Base-by-base conservation (phyloP, 371 early-diverging fungal species). In the Conidiobolus incongruus region DNA sequence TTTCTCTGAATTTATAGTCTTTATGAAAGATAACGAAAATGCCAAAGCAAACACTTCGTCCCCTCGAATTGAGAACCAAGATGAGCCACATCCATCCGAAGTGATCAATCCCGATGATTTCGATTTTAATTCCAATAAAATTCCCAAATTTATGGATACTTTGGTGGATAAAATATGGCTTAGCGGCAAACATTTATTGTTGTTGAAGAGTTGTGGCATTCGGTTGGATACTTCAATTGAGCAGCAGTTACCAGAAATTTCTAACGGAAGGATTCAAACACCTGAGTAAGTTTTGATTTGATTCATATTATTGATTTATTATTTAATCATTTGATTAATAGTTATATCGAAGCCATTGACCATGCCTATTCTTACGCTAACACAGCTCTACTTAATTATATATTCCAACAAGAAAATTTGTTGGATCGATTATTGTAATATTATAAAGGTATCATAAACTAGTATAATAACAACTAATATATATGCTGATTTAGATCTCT, bases 1-100 rank as follows among this genome's bases (percentile, higher is more conserved):
- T 3, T 76, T 72, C 47, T 69, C 77, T 44, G 95, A 94, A 51
- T 94, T 92, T 49, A 86, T 94, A 83, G 11, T 46, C 10, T 15
- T 19, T 11, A 4, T 29, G 4, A 19, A 39, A 6, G 22, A 31
- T 12, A 40, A 42, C 41, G 8, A 58, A 49, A 32, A 41, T 43
- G 16, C 47, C 56, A 10, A 47, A 54, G 37, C 44, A 40, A 52
- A 56, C 23, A 44, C 51, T 24, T 38, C 21, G n/a, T 19, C 38
- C 21, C 17, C 21, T 76, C 50, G 83, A 83, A 46, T n/a, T n/a
- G 66, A 70, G 10, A 83, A 84, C 45, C 85, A 86, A 86, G 85
- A 81, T 40, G 66, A 66, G 52, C 62, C 80, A 10, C 84, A 85
- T 52, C 51, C 21, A n/a, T n/a, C n/a, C n/a, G n/a, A n/a, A n/a